These are phyloP conservation scores for Chlamydomonas reinhardtii DNA, from an alignment of 163 green algal species.

Conservation along the genomic window DNA sequence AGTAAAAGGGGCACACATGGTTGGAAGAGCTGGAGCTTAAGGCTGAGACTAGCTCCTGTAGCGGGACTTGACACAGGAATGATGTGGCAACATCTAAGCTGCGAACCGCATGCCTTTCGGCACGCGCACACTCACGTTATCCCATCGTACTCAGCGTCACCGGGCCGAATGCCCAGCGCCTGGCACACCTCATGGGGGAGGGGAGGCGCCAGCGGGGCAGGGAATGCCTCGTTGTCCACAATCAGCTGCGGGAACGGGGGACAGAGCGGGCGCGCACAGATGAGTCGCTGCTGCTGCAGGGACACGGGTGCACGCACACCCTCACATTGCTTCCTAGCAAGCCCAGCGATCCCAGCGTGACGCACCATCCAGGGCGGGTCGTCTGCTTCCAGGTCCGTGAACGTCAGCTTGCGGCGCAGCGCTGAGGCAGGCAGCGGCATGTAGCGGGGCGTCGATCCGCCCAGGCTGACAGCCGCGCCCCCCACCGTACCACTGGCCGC, in stretches of 20 bases:
- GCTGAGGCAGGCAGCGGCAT: background rate
- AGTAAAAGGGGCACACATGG: no score
- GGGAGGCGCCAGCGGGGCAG: slow-evolving; percentile 22
- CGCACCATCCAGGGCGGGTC: slow-evolving; percentile 38
- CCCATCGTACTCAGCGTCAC: slow-evolving; percentile 24
- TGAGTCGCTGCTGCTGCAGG: no score
- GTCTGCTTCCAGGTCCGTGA: background rate
- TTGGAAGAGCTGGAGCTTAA: no score
- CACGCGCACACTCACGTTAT: background rate
- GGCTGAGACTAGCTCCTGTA: no score
- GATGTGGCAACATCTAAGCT: background rate
- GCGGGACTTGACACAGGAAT: no score
- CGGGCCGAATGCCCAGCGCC: background rate
- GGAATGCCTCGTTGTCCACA: slow-evolving; percentile 37
- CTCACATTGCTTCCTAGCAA: no score
- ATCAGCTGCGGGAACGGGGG: background rate
- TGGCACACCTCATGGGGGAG: slow-evolving; percentile 5
- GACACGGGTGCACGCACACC: no score
- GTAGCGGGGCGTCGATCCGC: no score
- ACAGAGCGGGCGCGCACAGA: no score
- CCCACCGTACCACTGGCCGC: no score
- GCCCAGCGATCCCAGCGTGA: background rate
- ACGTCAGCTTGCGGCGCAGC: slow-evolving; percentile 4
- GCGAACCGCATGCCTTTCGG: no score
- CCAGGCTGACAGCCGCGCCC: no score